phyloP scores from a whole-genome alignment of 179 eudicot genomes.

The Gypsophila paniculata region DNA sequence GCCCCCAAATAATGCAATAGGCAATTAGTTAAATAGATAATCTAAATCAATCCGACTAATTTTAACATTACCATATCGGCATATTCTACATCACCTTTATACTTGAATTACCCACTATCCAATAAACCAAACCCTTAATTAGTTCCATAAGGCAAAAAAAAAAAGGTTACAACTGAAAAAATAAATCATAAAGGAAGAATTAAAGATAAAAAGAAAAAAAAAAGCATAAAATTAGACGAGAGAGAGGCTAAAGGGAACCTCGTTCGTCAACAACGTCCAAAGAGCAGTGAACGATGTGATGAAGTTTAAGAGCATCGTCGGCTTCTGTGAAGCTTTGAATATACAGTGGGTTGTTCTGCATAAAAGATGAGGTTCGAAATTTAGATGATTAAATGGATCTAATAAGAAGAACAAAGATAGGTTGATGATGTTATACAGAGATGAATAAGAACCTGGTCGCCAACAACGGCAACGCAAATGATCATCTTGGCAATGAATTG shows the following conservation, averaged over 20 bases:
- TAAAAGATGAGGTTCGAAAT: background rate
- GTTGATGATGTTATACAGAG: background rate
- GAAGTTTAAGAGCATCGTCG: constrained; percentile 93
- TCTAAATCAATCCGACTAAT: too few species aligned
- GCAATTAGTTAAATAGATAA: too few species aligned
- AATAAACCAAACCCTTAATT: background rate
- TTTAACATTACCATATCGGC: background rate
- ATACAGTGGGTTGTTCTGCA: constrained; percentile 85
- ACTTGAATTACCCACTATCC: background rate
- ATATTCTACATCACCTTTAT: background rate
- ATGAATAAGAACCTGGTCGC: constrained; percentile 62
- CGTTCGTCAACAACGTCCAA: constrained; percentile 93
- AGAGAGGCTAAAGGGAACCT: constrained; percentile 32
- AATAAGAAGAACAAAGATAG: too few species aligned
- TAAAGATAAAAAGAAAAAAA: background rate
- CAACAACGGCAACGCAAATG: constrained; percentile 91
- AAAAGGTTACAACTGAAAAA: too few species aligned
- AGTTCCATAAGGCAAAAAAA: background rate
- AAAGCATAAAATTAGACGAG: background rate
- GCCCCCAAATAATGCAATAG: too few species aligned
- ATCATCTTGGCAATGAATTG: constrained; percentile 22
- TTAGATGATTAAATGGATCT: background rate
- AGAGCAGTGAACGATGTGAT: constrained; percentile 97
- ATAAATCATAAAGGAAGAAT: background rate
- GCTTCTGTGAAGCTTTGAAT: constrained; percentile 95